These are phyloP conservation scores for Cyphellophora attinorum DNA, from an alignment of 2,329 filamentous ascomycete species.

Conservation along the genomic window DNA sequence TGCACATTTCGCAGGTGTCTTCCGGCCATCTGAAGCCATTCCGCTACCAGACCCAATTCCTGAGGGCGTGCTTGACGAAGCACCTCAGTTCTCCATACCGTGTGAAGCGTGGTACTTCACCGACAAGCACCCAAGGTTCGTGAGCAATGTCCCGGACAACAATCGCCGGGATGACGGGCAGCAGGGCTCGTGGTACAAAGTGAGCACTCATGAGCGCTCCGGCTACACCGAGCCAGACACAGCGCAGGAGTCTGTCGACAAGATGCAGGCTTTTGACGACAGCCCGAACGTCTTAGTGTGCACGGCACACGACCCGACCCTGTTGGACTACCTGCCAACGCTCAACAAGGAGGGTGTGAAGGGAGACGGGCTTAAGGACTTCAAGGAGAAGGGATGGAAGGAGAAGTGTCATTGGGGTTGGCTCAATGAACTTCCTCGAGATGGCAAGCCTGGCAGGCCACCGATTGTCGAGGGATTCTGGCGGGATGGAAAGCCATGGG, in stretches of 20 bases:
- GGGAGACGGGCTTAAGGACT: slow-evolving; percentile 24
- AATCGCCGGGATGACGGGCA: too few relatives aligned
- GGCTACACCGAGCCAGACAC: background rate
- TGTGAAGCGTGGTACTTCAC: slow-evolving; percentile 18
- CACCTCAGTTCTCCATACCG: slow-evolving; percentile 2
- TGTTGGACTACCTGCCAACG: slow-evolving; percentile 13
- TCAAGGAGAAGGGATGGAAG: slow-evolving; percentile 23
- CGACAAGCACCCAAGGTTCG: slow-evolving; percentile 15
- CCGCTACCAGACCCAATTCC: slow-evolving; percentile 18
- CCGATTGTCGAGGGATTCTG: background rate
- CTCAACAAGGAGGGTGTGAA: slow-evolving; percentile 23
- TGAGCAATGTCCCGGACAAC: slow-evolving; percentile 3
- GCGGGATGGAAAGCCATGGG: background rate
- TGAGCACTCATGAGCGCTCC: background rate
- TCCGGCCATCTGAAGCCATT: slow-evolving; percentile 20
- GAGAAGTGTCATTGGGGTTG: slow-evolving; percentile 4
- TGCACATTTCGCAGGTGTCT: slow-evolving; percentile 30
- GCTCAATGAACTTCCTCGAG: background rate
- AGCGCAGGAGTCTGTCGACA: slow-evolving; percentile 21
- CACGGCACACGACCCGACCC: slow-evolving; percentile 25
- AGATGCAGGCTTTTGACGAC: slow-evolving; percentile 26
- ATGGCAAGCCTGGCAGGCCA: background rate
- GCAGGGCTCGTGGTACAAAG: background rate
- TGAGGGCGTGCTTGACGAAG: slow-evolving; percentile 5
- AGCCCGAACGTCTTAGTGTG: slow-evolving; percentile 24